These are phyloP conservation scores for Beauveria sp. DNA, from an alignment of 2,329 filamentous ascomycete genomes.

Conservation along the genomic window DNA sequence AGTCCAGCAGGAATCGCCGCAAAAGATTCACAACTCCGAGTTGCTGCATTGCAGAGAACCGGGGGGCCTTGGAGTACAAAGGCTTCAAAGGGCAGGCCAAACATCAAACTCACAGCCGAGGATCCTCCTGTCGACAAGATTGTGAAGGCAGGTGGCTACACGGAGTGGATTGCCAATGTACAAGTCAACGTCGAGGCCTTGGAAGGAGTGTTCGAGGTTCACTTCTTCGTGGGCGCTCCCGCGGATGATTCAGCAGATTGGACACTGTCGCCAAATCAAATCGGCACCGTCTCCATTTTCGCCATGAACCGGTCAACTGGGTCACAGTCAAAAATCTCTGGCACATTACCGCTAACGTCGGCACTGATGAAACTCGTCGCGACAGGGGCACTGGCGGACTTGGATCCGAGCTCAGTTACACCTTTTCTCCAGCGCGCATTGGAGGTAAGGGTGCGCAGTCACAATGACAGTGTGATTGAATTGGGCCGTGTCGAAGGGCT, in stretches of 20 bases:
- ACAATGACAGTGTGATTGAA: conserved; percentile 20
- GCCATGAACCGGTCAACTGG: conserved; percentile 30
- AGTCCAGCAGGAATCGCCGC: conserved; percentile 18
- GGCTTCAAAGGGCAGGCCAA: conserved; percentile 13
- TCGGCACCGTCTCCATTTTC: conserved; percentile 55
- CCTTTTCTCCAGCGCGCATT: conserved; percentile 36
- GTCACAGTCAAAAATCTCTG: conserved; percentile 32
- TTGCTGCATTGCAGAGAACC: conserved; percentile 7
- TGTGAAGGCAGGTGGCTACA: conserved; percentile 36
- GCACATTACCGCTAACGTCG: conserved; percentile 45
- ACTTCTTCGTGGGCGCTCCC: conserved; percentile 58
- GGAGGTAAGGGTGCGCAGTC: conserved; percentile 24
- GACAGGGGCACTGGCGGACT: conserved; percentile 26
- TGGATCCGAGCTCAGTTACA: conserved; percentile 29
- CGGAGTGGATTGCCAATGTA: conserved; percentile 64
- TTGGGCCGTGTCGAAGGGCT: conserved; percentile 22
- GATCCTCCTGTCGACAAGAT: conserved; percentile 22
- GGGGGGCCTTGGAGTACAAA: conserved; percentile 13
- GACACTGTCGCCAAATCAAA: conserved; percentile 45
- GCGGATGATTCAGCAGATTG: conserved; percentile 39
- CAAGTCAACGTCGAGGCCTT: conserved; percentile 52
- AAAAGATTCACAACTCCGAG: background rate
- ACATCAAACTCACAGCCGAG: conserved; percentile 20
- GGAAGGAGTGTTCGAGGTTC: conserved; percentile 52
- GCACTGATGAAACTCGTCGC: conserved; percentile 37